Evolutionary conservation across 116 monocot species (phyloP).

Genomic region (Trichopus zeylanicus): DNA sequence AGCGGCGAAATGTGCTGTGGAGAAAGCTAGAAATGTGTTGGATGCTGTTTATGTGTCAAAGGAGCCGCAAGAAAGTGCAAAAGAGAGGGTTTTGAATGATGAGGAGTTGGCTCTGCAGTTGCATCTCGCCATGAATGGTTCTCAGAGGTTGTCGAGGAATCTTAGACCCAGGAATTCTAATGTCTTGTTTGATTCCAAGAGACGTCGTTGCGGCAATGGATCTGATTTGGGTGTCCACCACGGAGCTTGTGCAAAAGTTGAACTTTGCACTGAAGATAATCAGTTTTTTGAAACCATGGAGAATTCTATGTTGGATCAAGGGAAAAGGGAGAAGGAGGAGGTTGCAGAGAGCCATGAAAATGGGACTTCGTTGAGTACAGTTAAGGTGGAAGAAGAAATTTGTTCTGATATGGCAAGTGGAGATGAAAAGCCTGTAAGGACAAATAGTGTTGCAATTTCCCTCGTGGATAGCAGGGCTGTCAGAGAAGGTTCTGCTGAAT

Average conservation of each 20-base stretch:
- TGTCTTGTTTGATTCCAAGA: slow-evolving; percentile 3
- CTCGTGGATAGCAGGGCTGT: neutral
- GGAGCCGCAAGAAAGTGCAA: neutral
- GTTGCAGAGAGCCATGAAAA: slow-evolving; percentile 1
- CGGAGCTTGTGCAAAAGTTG: slow-evolving; percentile 3
- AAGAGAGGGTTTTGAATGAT: slow-evolving; percentile 13
- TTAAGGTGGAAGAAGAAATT: slow-evolving; percentile 12
- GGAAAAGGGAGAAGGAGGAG: slow-evolving; percentile 1
- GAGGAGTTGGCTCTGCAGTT: slow-evolving; percentile 45
- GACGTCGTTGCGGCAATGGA: neutral
- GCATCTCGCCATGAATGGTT: slow-evolving; percentile 59
- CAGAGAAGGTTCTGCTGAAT: neutral
- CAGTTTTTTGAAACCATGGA: neutral
- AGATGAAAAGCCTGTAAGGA: neutral
- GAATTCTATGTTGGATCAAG: neutral
- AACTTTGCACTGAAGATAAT: slow-evolving; percentile 13
- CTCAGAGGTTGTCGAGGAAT: slow-evolving; percentile 35
- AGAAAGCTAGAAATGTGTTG: slow-evolving; percentile 3
- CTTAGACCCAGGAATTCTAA: neutral
- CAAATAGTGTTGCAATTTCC: slow-evolving; percentile 7
- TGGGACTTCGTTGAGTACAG: neutral
- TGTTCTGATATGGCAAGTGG: slow-evolving; percentile 14
- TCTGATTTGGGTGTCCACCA: neutral
- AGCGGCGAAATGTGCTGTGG: slow-evolving; percentile 5
- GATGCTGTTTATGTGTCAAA: slow-evolving; percentile 2